These are phyloP conservation scores for Butyriboletus loyo DNA, from an alignment of 768 basidiomycete species.

Conservation along the genomic window DNA sequence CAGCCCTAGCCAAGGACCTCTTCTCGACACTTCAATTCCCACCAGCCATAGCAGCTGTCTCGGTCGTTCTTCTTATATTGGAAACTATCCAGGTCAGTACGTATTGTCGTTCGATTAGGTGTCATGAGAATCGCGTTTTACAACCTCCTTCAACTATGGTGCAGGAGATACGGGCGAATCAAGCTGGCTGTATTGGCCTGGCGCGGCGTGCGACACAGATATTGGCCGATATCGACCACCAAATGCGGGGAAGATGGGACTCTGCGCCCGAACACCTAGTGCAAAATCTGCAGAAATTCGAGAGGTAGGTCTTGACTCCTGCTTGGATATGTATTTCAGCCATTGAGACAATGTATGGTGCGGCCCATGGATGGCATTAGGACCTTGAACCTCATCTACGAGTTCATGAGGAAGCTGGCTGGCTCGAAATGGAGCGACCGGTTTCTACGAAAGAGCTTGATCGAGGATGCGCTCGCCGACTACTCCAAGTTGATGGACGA, in stretches of 20 bases:
- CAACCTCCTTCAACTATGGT: background rate
- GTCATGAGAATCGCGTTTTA: background rate
- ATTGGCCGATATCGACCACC: slow-evolving; percentile 41
- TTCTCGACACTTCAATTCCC: slow-evolving; percentile 39
- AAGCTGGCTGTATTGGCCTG: slow-evolving; percentile 36
- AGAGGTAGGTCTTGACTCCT: slow-evolving; percentile 30
- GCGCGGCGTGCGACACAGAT: slow-evolving; percentile 42
- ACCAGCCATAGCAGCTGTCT: slow-evolving; percentile 40
- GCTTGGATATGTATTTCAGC: background rate
- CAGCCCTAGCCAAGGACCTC: slow-evolving; percentile 30
- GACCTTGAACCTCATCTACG: slow-evolving; percentile 36
- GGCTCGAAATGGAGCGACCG: slow-evolving; percentile 41
- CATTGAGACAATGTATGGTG: background rate
- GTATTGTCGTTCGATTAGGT: background rate
- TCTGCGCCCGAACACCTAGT: slow-evolving; percentile 39
- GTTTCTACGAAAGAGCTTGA: slow-evolving; percentile 38
- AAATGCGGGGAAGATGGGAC: slow-evolving; percentile 46
- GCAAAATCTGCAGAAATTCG: slow-evolving; percentile 40
- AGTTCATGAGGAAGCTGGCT: slow-evolving; percentile 39
- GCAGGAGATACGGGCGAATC: slow-evolving; percentile 36
- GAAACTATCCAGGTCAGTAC: slow-evolving; percentile 43
- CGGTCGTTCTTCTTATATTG: slow-evolving; percentile 41
- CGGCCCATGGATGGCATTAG: slow-evolving; percentile 19
- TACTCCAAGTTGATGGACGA: slow-evolving; percentile 39
- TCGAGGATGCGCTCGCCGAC: slow-evolving; percentile 38